A percentile compares a stretch with the other conserved stretches of the same genome.
Conservation (phyloP, 208 protist genomes). For the Crithidia brevicula region DNA sequence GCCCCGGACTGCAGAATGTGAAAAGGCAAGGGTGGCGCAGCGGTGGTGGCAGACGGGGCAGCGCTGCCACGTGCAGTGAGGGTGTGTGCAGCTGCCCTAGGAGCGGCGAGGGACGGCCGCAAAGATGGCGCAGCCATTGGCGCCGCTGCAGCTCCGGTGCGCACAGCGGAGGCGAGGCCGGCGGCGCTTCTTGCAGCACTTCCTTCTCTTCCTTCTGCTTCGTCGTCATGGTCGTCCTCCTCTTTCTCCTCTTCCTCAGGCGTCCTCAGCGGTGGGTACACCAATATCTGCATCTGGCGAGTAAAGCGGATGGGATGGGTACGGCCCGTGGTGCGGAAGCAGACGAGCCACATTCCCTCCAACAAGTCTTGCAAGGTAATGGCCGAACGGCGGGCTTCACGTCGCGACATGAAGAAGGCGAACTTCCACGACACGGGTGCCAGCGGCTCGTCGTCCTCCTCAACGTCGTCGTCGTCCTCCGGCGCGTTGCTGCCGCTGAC, state of each 20-base stretch:
- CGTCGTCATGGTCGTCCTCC: background rate
- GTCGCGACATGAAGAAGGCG: conserved; percentile 83
- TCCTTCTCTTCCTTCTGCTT: background rate
- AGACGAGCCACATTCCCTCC: conserved; percentile 61
- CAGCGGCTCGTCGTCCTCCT: conserved; percentile 37
- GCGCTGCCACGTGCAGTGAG: background rate
- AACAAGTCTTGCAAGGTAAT: conserved; percentile 69
- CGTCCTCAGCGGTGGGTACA: conserved; percentile 39
- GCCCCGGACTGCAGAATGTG: conserved; percentile 73
- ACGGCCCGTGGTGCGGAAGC: conserved; percentile 58
- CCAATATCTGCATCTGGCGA: conserved; percentile 36
- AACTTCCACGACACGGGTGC: conserved; percentile 89
- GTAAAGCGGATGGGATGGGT: conserved; percentile 60
- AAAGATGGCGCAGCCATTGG: too few relatives aligned
- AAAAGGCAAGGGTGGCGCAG: conserved; percentile 40
- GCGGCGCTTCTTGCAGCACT: background rate
- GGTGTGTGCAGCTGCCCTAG: too few relatives aligned
- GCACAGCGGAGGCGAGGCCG: too few relatives aligned
- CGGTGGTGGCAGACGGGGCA: background rate
- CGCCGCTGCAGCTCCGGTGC: too few relatives aligned
- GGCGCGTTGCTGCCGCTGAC: background rate
- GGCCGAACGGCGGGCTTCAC: conserved; percentile 47
- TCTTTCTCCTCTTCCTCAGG: conserved; percentile 21
- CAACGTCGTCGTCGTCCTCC: conserved; percentile 23
- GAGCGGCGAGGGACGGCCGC: too few relatives aligned